Conservation (phyloP, 805 yeast species). For the Metschnikowia amazonensis region DNA sequence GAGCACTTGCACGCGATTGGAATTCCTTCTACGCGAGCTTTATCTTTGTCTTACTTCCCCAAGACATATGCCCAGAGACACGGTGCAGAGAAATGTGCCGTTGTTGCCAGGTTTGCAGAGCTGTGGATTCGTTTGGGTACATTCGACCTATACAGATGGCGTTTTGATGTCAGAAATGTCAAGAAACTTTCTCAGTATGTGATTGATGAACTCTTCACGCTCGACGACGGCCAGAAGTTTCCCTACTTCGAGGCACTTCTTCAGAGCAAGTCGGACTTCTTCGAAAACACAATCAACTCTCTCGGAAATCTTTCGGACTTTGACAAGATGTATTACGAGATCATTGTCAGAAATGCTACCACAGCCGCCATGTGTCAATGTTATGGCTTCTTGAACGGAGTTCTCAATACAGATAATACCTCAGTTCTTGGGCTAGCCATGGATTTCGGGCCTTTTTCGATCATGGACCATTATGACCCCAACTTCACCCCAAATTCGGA, state of each 20-base stretch:
- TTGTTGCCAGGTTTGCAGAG: slow-evolving; percentile 78
- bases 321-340: slow-evolving; percentile 68
- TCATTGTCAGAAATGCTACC: slow-evolving; percentile 67
- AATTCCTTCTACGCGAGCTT: slow-evolving; percentile 82
- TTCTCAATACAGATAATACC: slow-evolving; percentile 90
- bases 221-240: slow-evolving; percentile 25
- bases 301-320: slow-evolving; percentile 51
- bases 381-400: slow-evolving; percentile 93
- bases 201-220: slow-evolving; percentile 57
- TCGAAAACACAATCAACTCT: slow-evolving; percentile 16
- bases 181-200: slow-evolving; percentile 66
- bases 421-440: slow-evolving; percentile 83
- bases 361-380: slow-evolving; percentile 84
- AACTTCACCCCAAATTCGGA: slow-evolving; percentile 86
- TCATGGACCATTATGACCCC: slow-evolving; percentile 82
- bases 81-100: slow-evolving; percentile 74
- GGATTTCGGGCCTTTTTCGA: slow-evolving; percentile 94
- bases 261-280: slow-evolving; percentile 21
- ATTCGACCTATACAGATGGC: slow-evolving; percentile 75
- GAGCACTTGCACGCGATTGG: slow-evolving; percentile 79
- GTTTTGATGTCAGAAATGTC: slow-evolving; percentile 64
- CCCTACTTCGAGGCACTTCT: slow-evolving; percentile 24
- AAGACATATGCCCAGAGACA: slow-evolving; percentile 71
- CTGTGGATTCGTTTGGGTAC: slow-evolving; percentile 87
- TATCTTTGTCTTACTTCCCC: slow-evolving; percentile 70